phyloP scores from a whole-genome alignment of 345 rosid species.

The Murraya paniculata region DNA sequence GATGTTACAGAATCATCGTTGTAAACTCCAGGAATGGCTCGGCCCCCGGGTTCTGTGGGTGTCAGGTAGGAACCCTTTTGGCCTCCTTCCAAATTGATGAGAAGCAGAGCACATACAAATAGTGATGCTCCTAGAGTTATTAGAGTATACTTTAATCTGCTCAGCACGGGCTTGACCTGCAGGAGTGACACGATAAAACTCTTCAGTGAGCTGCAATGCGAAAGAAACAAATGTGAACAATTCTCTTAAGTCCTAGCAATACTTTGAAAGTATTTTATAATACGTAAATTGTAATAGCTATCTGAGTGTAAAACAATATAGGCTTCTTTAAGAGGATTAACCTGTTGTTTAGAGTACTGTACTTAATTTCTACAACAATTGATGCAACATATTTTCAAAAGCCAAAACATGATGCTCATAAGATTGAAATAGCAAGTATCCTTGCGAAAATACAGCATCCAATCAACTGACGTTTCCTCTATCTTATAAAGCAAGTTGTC shows the following conservation, averaged over 20 bases:
- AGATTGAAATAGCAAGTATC: neutral
- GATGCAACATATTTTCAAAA: neutral
- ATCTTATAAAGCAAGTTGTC: neutral
- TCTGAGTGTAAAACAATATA: neutral
- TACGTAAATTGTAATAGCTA: neutral
- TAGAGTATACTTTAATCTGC: slow-evolving; percentile 73
- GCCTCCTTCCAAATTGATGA: slow-evolving; percentile 43
- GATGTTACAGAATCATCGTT: slow-evolving; percentile 74
- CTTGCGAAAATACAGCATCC: neutral
- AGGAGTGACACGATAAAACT: neutral
- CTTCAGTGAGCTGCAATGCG: neutral
- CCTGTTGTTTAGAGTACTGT: neutral
- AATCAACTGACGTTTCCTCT: neutral
- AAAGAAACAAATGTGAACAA: neutral
- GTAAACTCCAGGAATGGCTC: slow-evolving; percentile 75
- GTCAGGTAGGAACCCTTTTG: slow-evolving; percentile 31
- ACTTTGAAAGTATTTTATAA: neutral
- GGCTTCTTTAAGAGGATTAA: neutral
- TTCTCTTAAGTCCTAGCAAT: neutral
- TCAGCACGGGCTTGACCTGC: slow-evolving; percentile 87
- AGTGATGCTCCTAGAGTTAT: slow-evolving; percentile 63
- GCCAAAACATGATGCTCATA: neutral
- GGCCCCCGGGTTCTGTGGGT: slow-evolving; percentile 29
- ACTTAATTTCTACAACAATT: neutral
- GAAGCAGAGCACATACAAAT: slow-evolving; percentile 42